A percentile compares a stretch with the other conserved stretches of the same genome.
These are phyloP conservation scores for Periconia sp. DNA, from an alignment of 2,329 filamentous ascomycete species.

Conservation along the genomic window DNA sequence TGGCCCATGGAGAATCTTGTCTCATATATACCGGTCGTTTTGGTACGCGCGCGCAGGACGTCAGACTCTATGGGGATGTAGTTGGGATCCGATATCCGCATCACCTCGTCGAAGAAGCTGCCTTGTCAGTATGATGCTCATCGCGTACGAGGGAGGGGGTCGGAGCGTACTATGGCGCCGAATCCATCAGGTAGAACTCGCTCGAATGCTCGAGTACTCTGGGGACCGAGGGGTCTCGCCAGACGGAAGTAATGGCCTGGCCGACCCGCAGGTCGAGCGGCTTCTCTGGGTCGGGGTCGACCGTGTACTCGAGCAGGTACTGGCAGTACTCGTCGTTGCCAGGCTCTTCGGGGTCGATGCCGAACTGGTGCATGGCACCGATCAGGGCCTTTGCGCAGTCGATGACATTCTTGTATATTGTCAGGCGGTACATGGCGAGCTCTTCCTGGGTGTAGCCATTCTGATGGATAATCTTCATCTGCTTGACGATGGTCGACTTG, in stretches of 20 bases:
- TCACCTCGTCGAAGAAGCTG: conserved; percentile 95
- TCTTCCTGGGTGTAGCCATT: conserved; percentile 97
- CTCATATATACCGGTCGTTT: conserved; percentile 99
- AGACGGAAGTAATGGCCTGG: conserved; percentile 82
- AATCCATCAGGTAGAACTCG: conserved; percentile 99
- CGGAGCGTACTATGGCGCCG: conserved; percentile 85
- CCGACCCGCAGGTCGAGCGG: conserved; percentile 82
- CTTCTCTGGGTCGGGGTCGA: conserved; percentile 88
- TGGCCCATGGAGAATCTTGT: conserved; percentile 99
- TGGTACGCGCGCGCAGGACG: conserved; percentile 92
- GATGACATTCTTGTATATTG: conserved; percentile 97
- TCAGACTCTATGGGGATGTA: conserved; percentile 95
- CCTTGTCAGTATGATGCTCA: conserved; percentile 24
- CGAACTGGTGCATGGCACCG: conserved; percentile 88
- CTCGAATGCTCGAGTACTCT: conserved; percentile 90
- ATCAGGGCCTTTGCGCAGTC: conserved; percentile 96
- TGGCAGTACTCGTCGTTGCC: conserved; percentile 76
- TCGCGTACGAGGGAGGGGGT: background rate
- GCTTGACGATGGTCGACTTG: conserved; percentile 99
- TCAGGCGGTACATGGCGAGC: conserved; percentile 89
- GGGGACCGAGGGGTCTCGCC: conserved; percentile 85
- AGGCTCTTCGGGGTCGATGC: conserved; percentile 76
- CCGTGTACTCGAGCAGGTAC: conserved; percentile 84
- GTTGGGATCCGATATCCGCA: conserved; percentile 79
- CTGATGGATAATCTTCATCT: conserved; percentile 99